Evolutionary conservation across 148 eudicot genomes (phyloP), one percentile per base, ranked within the genome.

Genomic region (Fagopyrum tataricum): DNA sequence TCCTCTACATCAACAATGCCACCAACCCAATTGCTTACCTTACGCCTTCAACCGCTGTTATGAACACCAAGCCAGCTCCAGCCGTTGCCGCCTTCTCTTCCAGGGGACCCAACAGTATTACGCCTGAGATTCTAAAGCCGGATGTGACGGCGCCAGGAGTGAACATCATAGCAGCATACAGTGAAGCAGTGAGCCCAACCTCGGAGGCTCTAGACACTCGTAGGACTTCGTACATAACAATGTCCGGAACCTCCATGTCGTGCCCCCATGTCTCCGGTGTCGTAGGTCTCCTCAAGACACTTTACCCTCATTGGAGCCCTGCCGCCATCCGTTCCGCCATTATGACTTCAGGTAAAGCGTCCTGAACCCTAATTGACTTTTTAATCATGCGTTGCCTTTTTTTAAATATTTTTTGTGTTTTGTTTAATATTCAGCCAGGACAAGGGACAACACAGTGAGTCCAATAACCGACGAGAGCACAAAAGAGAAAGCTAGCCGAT

Each of bases 141-240:
- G 96, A 90, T 74, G 81, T 90, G 10, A 87, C 92, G 0, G 96
- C 92, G 15, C 96, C 96, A 26, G 96, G 96, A 53, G 92, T 88
- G 41, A 73, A 81, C 71, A 67, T 90, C 72, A 74, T 90, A 26
- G 96, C 96, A 2, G 90, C 96, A 21, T 88, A 67, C 42, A 73
- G 81, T n/a, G 77, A 71, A 71, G 87, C 76, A 41, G 53, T 17
- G 24, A 79, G 85, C 74, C 87, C 87, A 14, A 76, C 88, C 8
- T 75, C 61, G 0, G 67, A 42, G 26, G 40, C 42, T 2, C 23
- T 4, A 0, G 90, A 87, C 64, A 37, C 62, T 0, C 86, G 90
- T 2, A 64, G 69, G 69, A 13, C 39, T 14, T 52, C 88, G 6
- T 90, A 10, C 53, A 75, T 72, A 47, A 48, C 70, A 2, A 73